Percentiles rank a stretch among this genome's conserved stretches.
These are phyloP conservation scores for Leccinum obscurum DNA, from an alignment of 768 basidiomycete genomes.

Conservation along the genomic window DNA sequence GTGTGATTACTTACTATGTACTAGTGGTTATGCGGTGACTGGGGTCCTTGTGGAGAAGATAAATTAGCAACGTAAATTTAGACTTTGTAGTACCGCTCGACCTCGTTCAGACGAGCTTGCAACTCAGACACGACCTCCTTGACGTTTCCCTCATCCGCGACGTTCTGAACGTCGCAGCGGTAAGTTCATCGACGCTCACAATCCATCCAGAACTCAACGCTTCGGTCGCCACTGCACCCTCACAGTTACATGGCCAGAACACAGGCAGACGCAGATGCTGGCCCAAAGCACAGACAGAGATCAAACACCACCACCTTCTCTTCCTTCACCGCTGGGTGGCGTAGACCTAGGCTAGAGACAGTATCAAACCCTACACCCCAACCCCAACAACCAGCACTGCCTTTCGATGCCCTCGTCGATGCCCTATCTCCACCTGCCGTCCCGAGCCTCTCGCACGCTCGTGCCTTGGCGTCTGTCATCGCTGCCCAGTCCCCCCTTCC, in stretches of 20 bases:
- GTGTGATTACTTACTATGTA: neutral
- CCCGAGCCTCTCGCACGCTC: slow-evolving; percentile 65
- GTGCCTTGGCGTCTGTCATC: slow-evolving; percentile 54
- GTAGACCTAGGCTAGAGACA: slow-evolving; percentile 34
- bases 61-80: slow-evolving; percentile 23
- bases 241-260: slow-evolving; percentile 30
- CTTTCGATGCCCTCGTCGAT: slow-evolving; percentile 50
- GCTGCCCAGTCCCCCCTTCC: slow-evolving; percentile 57
- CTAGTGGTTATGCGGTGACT: slow-evolving; percentile 18
- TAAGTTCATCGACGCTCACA: slow-evolving; percentile 10
- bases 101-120: slow-evolving; percentile 4
- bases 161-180: slow-evolving; percentile 10
- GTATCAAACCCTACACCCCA: slow-evolving; percentile 23
- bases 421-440: slow-evolving; percentile 53
- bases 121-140: slow-evolving; percentile 16
- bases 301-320: slow-evolving; percentile 46
- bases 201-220: slow-evolving; percentile 3
- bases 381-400: slow-evolving; percentile 25
- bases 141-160: slow-evolving; percentile 11
- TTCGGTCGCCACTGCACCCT: slow-evolving; percentile 11
- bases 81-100: slow-evolving; percentile 7
- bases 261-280: slow-evolving; percentile 33
- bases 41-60: slow-evolving; percentile 20
- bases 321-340: slow-evolving; percentile 40
- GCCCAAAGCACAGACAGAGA: slow-evolving; percentile 36